Evolutionary conservation across 352 stramenopile genomes (phyloP), one percentile per base, ranked within the genome.

Genomic region (Phytopythium montanum): DNA sequence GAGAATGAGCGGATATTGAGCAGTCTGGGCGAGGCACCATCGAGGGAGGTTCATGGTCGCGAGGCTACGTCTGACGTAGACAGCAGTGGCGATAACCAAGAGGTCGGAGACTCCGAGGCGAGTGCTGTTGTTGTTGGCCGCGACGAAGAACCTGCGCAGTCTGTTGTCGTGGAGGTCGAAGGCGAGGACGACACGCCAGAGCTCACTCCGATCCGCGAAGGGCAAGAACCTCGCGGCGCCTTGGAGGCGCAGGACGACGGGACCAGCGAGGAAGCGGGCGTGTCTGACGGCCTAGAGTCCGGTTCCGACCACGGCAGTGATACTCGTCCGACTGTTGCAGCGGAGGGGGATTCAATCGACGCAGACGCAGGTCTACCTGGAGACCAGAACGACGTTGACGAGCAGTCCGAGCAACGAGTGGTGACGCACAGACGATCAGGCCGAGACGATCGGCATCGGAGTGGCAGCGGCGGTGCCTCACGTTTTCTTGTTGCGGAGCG

Each of bases 1-100:
- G 75, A 83, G 23, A 89, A 89, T 54, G 79, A 89, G 41, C 54
- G 57, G 7, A 87, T 87, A 18, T 58, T 89, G 56, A 52, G 3
- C 12, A 18, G 33, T 12, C 9, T 56, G 18, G n/a, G 23, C 3
- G 50, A 41, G 19, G 14, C 7, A 8, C n/a, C 41, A 9, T 9
- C 12, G 4, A 48, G 41, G 4, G 41, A 25, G 4, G 5, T 7
- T 9, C 19, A 10, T 8, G n/a, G 7, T 9, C 18, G 2, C n/a
- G 16, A 48, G 5, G 38, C 14, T 18, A 23, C 38, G 18, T 6
- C 38, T 5, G 19, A 25, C 7, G 6, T 2, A 3, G 18, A 46
- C 19, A 46, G 41, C 41, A n/a, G 19, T 8, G 19, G n/a, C 41
- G 41, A 46, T 10, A 25, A 3, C 41, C 18, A 14, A 13, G 19